Evolutionary conservation across 768 basidiomycete genomes (phyloP).

Genomic region (Leccinum olivaceopallidum): DNA sequence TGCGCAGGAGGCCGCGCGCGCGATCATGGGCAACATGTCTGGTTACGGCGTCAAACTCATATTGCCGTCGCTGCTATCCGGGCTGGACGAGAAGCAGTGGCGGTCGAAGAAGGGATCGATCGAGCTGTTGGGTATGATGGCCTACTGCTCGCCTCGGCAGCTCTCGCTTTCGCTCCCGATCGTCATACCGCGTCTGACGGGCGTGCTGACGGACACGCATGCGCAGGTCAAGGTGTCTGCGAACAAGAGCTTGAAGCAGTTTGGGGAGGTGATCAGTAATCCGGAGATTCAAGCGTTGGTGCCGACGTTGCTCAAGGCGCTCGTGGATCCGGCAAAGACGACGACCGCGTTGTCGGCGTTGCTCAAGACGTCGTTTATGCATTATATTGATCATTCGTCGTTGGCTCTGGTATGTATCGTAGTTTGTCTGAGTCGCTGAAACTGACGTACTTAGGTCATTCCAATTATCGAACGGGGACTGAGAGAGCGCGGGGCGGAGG

Average conservation of each 20-base stretch:
- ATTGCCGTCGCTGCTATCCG: slow-evolving; percentile 83
- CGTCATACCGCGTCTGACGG: slow-evolving; percentile 94
- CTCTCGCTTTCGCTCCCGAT: slow-evolving; percentile 93
- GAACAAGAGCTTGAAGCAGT: slow-evolving; percentile 94
- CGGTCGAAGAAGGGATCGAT: slow-evolving; percentile 97
- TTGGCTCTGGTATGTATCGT: slow-evolving; percentile 70
- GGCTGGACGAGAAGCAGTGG: slow-evolving; percentile 98
- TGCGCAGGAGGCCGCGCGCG: slow-evolving; percentile 85
- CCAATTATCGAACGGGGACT: slow-evolving; percentile 95
- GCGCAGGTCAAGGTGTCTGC: slow-evolving; percentile 92
- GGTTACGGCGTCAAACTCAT: slow-evolving; percentile 96
- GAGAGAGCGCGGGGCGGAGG: slow-evolving; percentile 88
- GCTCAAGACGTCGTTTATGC: slow-evolving; percentile 93
- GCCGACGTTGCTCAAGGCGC: slow-evolving; percentile 86
- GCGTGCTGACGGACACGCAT: slow-evolving; percentile 95
- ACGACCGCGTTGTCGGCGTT: slow-evolving; percentile 81
- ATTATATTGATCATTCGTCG: slow-evolving; percentile 97
- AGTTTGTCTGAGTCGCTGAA: neutral
- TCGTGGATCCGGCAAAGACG: slow-evolving; percentile 94
- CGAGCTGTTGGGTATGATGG: slow-evolving; percentile 97
- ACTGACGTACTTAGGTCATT: slow-evolving; percentile 59
- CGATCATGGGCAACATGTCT: slow-evolving; percentile 95
- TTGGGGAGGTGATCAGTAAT: slow-evolving; percentile 97
- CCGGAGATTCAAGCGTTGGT: slow-evolving; percentile 94
- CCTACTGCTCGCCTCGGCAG: slow-evolving; percentile 95